A percentile compares a stretch with the other conserved stretches of the same genome.
Evolutionary conservation across 495 filamentous ascomycete species (phyloP).

Genomic region (Aspergillus diversus): DNA sequence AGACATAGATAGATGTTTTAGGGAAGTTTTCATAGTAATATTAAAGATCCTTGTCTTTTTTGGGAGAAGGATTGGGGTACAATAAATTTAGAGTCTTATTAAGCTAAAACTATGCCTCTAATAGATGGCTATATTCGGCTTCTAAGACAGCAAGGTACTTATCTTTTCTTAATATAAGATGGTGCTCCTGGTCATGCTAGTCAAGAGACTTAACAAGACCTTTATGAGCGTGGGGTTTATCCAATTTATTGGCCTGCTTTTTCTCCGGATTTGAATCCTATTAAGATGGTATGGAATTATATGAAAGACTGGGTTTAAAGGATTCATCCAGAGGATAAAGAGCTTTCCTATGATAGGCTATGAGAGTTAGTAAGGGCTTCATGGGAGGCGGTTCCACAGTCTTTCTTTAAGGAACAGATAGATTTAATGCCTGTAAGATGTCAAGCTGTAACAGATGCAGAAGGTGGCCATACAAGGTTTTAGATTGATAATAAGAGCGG

Average conservation of each 20-base stretch:
- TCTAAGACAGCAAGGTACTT: background rate
- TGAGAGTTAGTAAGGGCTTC: constrained; percentile 3
- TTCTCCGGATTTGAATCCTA: constrained; percentile 6
- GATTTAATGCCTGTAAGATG: background rate
- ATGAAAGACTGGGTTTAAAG: constrained; percentile 6
- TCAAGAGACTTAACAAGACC: background rate
- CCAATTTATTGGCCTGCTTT: constrained; percentile 13
- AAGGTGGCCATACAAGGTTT: constrained; percentile 7
- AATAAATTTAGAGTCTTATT: constrained; percentile 9
- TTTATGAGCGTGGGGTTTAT: constrained; percentile 7
- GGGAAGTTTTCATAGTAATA: background rate
- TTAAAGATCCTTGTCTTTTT: constrained; percentile 8
- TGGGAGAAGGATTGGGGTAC: constrained; percentile 12
- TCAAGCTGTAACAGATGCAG: constrained; percentile 1
- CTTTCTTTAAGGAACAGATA: background rate
- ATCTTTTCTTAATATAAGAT: constrained; percentile 7
- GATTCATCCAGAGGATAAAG: background rate
- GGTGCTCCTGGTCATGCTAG: constrained; percentile 4
- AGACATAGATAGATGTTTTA: constrained; percentile 7
- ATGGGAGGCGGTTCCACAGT: constrained; percentile 3
- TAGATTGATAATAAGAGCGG: background rate
- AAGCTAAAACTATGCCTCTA: background rate
- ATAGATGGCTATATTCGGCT: constrained; percentile 14
- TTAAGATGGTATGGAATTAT: constrained; percentile 3
- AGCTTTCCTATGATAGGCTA: background rate